Percentiles rank a stretch among this genome's conserved stretches.
Conservation (phyloP, 108 stramenopile species). For the Nitzschia sp. region DNA sequence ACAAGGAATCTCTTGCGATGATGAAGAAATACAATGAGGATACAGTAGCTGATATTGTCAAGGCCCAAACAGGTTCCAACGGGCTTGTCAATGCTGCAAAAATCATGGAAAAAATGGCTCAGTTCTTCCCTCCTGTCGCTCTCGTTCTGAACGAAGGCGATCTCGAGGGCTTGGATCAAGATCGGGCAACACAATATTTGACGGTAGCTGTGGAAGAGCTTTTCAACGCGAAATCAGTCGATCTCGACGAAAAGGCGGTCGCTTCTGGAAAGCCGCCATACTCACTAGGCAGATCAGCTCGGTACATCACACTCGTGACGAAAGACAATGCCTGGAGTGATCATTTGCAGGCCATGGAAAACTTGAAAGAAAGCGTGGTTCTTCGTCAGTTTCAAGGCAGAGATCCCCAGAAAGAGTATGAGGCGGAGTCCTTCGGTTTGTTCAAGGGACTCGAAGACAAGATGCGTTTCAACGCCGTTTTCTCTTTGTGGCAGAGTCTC, state of each 20-base stretch:
- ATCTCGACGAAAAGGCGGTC: constrained; percentile 58
- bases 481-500: constrained; percentile 83
- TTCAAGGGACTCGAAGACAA: constrained; percentile 81
- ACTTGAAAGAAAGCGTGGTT: constrained; percentile 82
- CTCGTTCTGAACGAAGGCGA: constrained; percentile 48
- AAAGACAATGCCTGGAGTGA: constrained; percentile 93
- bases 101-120: constrained; percentile 74
- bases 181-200: constrained; percentile 49
- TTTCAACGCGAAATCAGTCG: constrained; percentile 58
- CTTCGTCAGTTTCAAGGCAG: constrained; percentile 73
- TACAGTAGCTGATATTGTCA: constrained; percentile 74
- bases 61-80: constrained; percentile 64
- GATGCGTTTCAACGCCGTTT: constrained; percentile 85
- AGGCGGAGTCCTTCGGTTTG: constrained; percentile 64
- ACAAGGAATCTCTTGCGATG: constrained; percentile 56
- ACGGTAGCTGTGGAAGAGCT: constrained; percentile 73
- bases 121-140: constrained; percentile 80
- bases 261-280: constrained; percentile 57
- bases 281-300: constrained; percentile 79
- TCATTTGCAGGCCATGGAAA: constrained; percentile 86
- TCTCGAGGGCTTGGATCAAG: constrained; percentile 48
- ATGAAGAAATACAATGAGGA: constrained; percentile 69
- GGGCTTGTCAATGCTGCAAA: constrained; percentile 64
- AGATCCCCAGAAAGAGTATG: constrained; percentile 81
- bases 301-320: constrained; percentile 83